Percentiles rank a stretch among this genome's conserved stretches.
phyloP scores from a whole-genome alignment of 2,329 filamentous ascomycete genomes.

The Paecilomyces variotii region DNA sequence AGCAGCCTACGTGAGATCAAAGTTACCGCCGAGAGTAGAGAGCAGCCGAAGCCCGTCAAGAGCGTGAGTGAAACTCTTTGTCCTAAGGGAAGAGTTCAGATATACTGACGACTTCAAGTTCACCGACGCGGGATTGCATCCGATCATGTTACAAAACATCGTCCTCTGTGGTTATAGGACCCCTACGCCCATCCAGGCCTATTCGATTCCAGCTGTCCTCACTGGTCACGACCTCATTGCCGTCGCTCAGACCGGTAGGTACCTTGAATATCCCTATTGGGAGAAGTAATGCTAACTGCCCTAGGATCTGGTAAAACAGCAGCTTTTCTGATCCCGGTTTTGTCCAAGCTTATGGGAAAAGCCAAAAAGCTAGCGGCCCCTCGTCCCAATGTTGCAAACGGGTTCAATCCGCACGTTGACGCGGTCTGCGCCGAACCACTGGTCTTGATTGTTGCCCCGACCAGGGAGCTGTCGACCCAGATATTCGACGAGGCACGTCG shows the following conservation, averaged over 20 bases:
- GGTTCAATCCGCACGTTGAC: conserved; percentile 45
- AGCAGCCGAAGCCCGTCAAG: conserved; percentile 41
- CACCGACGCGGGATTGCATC: conserved; percentile 73
- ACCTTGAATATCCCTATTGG: background rate
- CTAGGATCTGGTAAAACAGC: conserved; percentile 93
- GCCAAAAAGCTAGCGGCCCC: conserved; percentile 76
- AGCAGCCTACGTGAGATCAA: conserved; percentile 40
- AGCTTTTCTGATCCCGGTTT: conserved; percentile 79
- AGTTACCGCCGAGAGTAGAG: conserved; percentile 43
- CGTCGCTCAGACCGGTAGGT: conserved; percentile 82
- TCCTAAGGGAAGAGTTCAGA: background rate
- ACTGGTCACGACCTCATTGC: conserved; percentile 75
- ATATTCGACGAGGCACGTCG: conserved; percentile 93
- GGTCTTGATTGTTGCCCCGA: conserved; percentile 76
- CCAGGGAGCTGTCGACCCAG: conserved; percentile 83
- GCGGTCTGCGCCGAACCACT: conserved; percentile 72
- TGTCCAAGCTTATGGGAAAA: conserved; percentile 93
- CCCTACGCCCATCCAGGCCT: conserved; percentile 84
- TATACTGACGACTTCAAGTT: conserved; percentile 43
- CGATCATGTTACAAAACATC: conserved; percentile 72
- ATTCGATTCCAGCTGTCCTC: conserved; percentile 71
- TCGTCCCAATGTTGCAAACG: conserved; percentile 53
- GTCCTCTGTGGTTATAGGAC: conserved; percentile 59
- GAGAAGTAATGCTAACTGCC: background rate
- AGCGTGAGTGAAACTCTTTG: conserved; percentile 33